Percentiles rank a stretch among this genome's conserved stretches.
Conservation (phyloP, 2,329 filamentous ascomycete genomes). For the Phaeosphaeriaceae sp. region DNA sequence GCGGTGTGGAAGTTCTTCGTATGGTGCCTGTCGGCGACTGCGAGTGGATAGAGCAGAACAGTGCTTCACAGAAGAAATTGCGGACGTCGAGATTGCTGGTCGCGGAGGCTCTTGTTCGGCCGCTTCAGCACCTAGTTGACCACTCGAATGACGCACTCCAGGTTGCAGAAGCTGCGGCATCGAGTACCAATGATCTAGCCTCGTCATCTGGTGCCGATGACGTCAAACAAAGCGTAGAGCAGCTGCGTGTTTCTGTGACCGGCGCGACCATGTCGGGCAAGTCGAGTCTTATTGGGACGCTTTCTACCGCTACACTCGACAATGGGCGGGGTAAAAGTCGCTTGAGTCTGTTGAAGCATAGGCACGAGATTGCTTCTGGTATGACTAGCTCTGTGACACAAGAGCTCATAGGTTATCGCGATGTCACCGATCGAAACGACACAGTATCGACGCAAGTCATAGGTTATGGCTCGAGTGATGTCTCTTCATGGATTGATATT, state of each 20-base stretch:
- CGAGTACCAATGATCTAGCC: neutral
- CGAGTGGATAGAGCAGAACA: constrained; percentile 69
- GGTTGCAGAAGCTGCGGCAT: neutral
- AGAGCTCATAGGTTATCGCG: constrained; percentile 83
- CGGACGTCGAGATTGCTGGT: constrained; percentile 72
- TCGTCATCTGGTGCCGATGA: constrained; percentile 5
- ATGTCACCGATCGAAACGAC: constrained; percentile 27
- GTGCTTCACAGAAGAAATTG: constrained; percentile 20
- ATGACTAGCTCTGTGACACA: constrained; percentile 94
- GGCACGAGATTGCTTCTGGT: constrained; percentile 90
- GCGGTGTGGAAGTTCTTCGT: constrained; percentile 79
- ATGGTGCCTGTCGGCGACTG: constrained; percentile 86
- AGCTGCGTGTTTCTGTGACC: constrained; percentile 85
- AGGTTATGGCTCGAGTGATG: constrained; percentile 86
- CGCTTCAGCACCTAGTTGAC: constrained; percentile 51
- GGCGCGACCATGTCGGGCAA: constrained; percentile 93
- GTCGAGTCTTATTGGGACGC: constrained; percentile 84
- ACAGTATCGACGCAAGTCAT: constrained; percentile 59
- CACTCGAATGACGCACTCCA: constrained; percentile 19
- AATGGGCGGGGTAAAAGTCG: constrained; percentile 92
- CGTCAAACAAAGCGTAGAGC: constrained; percentile 53
- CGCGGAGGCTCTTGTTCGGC: constrained; percentile 86
- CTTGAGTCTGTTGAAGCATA: constrained; percentile 86
- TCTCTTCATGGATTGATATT: constrained; percentile 94
- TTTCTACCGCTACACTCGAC: constrained; percentile 87